phyloP scores from a whole-genome alignment of 495 filamentous ascomycete species.

The Bathelium albidoporum region DNA sequence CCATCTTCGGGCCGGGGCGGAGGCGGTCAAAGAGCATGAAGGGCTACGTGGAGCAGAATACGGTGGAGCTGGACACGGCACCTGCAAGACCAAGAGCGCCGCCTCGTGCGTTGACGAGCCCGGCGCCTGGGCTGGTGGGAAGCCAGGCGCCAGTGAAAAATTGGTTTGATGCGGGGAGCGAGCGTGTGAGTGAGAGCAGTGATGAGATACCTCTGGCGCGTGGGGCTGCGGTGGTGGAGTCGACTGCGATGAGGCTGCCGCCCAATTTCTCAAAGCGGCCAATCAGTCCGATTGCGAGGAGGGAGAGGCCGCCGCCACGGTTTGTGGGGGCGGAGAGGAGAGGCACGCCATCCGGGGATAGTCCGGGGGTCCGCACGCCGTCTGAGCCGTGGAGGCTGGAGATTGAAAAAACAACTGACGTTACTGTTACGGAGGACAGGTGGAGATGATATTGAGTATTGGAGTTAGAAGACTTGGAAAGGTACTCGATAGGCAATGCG shows the following conservation, averaged over 20 bases:
- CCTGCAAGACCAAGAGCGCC: neutral
- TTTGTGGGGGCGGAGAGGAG: neutral
- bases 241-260: neutral
- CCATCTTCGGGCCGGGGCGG: neutral
- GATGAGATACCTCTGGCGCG: neutral
- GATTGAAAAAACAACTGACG: neutral
- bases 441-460: neutral
- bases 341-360: neutral
- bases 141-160: neutral
- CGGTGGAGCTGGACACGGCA: neutral
- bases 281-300: neutral
- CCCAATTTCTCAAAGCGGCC: neutral
- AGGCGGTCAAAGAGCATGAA: neutral
- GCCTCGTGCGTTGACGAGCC: neutral
- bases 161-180: neutral
- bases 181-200: neutral
- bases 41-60: neutral
- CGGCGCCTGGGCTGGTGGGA: neutral
- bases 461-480: neutral
- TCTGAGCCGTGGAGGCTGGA: neutral
- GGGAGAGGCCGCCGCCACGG: neutral
- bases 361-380: neutral
- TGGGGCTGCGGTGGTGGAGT: neutral
- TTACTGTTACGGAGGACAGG: neutral
- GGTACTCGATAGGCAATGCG: neutral